Evolutionary conservation across 2,329 filamentous ascomycete genomes (phyloP), one percentile per base, ranked within the genome.

Genomic region (Elsinoe ampelina): DNA sequence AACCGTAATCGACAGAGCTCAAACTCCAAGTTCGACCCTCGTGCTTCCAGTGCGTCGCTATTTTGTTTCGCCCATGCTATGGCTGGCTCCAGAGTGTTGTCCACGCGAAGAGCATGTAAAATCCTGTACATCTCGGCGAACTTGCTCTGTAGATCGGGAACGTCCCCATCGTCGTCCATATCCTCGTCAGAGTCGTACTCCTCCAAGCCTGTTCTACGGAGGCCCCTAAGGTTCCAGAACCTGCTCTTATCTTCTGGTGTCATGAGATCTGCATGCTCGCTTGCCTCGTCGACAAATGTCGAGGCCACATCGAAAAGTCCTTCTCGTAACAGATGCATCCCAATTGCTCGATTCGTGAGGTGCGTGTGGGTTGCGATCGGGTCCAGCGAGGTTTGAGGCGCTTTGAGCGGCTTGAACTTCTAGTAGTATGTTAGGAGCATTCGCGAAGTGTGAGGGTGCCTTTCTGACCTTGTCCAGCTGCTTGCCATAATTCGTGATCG

Each of bases 321-420:
- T 73, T 97, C 92, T 39, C 93, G 87, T 38, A 98, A 80, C 19
- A 98, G 80, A 68, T 98, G 93, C 90, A 97, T 96, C 8, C 88
- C 88, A 64, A 98, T 95, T 5, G 93, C 92, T 57, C 91, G 83
- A 72, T 96, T 95, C 67, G 97, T 89, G 11, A 96, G 78, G 13
- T 80, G 77, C 3, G 86, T 80, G 62, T 95, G 84, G 17, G 84
- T 80, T 1, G 82, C 84, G 70, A 96, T 83, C 34, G 84, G 86
- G 71, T 95, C 89, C 65, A 89, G 84, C 58, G 91, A 87, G 65
- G 83, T 86, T 12, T 85, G 87, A 0, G 92, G 82, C 12, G 87
- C 76, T 12, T 84, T 82, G 60, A 80, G 80, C 60, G 82, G 80
- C 72, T 85, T 85, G 67, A 83, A 86, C 65, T 86, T 80, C 78